Conservation (phyloP, 2,329 filamentous ascomycete species). For the Hypoxylon sp. region DNA sequence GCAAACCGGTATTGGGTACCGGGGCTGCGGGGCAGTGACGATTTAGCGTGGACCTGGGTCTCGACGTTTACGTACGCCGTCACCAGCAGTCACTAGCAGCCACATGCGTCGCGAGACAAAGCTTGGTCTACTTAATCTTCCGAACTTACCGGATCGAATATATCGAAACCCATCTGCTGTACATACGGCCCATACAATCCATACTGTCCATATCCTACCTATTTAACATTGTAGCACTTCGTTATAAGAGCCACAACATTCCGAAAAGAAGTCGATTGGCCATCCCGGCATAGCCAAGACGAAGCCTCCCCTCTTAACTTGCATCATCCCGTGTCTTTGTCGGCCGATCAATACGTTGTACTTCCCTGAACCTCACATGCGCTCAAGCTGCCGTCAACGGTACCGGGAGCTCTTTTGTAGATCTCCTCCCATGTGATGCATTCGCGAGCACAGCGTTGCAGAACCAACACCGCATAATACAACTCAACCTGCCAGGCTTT, state of each 20-base stretch:
- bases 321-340: constrained; percentile 18
- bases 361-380: constrained; percentile 23
- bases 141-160: constrained; percentile 33
- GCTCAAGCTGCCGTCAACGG: constrained; percentile 19
- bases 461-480: constrained; percentile 30
- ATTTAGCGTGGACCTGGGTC: constrained; percentile 13
- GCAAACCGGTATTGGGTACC: constrained; percentile 3
- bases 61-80: constrained; percentile 28
- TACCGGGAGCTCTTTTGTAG: constrained; percentile 25
- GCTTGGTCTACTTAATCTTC: constrained; percentile 26
- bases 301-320: constrained; percentile 1
- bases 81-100: constrained; percentile 16
- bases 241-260: constrained; percentile 1
- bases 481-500: constrained; percentile 21
- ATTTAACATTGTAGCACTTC: background rate
- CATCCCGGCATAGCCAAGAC: constrained; percentile 17
- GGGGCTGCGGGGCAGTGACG: constrained; percentile 20
- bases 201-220: constrained; percentile 6
- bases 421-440: constrained; percentile 35
- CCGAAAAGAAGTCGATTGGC: constrained; percentile 14
- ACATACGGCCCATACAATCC: background rate
- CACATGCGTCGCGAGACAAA: constrained; percentile 23
- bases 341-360: constrained; percentile 11
- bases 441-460: constrained; percentile 29
- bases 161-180: constrained; percentile 10